Evolutionary conservation across 2,329 filamentous ascomycete species (phyloP), one percentile per base, ranked within the genome.

Genomic region (Phialocephala subalpina): DNA sequence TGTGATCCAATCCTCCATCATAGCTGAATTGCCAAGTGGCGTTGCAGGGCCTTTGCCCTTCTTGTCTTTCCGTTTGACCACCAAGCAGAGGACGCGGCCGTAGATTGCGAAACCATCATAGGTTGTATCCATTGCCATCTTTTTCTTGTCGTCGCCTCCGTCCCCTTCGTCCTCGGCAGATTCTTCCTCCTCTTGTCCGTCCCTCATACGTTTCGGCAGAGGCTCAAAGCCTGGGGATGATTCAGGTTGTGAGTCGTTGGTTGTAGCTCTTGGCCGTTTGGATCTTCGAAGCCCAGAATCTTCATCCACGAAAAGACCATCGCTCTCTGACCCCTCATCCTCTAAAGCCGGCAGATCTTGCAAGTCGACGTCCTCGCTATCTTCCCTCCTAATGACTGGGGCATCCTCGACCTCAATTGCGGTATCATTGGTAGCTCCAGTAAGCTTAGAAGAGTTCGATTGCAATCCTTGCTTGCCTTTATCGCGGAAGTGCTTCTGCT

Each of bases 91-190:
- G 56, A 97, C 93, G 72, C 93, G 91, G 12, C 96, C 94, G 80
- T 97, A 97, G 75, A 99, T 97, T 73, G 91, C 92, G 80, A 98
- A 98, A 9, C 96, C 95, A 74, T 98, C 94, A 79, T 98, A 99
- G 16, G 89, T 90, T 29, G 95, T 96, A 68, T 91, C 90, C 82
- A 97, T 87, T 22, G 86, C 87, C 73, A 97, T 81, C 78, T 97
- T 98, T 82, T 99, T 97, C 81, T 97, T 97, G 75, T 97, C 92
- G 64, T 92, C 89, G 11, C 25, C 36, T 36, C 58, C 61, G 20
- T 92, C 89, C 11, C 25, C 36, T 36, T 61, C 61, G 20, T 42
- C 53, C 29, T 57, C 55, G 55, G 78, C 77, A 53, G 49, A 53
- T 53, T 9, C 29, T 20, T 76, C 77, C n/a, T 76, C 77, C 20